These are phyloP conservation scores for Paraglomus brasilianum DNA, from an alignment of 192 early-diverging fungal species.

Conservation along the genomic window DNA sequence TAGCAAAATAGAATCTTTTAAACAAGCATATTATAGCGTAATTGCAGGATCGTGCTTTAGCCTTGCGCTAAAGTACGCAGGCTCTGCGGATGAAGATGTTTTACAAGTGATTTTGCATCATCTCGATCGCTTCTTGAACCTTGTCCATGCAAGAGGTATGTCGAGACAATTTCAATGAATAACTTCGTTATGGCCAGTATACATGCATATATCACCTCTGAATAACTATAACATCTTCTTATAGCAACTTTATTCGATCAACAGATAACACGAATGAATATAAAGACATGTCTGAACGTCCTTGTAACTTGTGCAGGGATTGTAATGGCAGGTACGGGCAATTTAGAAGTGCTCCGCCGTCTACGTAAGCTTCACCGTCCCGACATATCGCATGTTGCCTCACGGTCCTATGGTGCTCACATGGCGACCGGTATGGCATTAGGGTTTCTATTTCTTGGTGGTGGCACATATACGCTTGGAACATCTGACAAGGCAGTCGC, in stretches of 20 bases:
- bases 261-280: conserved; percentile 61
- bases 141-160: conserved; percentile 45
- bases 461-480: conserved; percentile 66
- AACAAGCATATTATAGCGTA: conserved; percentile 65
- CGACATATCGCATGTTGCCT: conserved; percentile 43
- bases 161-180: background rate
- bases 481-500: conserved; percentile 65
- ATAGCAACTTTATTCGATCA: conserved; percentile 55
- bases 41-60: conserved; percentile 66
- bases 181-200: too few relatives aligned
- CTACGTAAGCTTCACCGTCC: conserved; percentile 56
- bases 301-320: conserved; percentile 59
- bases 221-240: background rate
- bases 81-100: conserved; percentile 49
- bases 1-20: conserved; percentile 45
- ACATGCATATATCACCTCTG: background rate
- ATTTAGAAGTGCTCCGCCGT: conserved; percentile 58
- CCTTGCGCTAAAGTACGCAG: conserved; percentile 70
- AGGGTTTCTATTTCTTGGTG: conserved; percentile 74
- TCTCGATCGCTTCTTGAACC: conserved; percentile 52
- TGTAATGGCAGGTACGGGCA: conserved; percentile 82
- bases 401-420: conserved; percentile 61
- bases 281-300: conserved; percentile 69
- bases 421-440: conserved; percentile 73
- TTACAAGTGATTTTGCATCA: conserved; percentile 50